Evolutionary conservation across 352 stramenopile species (phyloP).

Genomic region (Phytopythium mirpurense): DNA sequence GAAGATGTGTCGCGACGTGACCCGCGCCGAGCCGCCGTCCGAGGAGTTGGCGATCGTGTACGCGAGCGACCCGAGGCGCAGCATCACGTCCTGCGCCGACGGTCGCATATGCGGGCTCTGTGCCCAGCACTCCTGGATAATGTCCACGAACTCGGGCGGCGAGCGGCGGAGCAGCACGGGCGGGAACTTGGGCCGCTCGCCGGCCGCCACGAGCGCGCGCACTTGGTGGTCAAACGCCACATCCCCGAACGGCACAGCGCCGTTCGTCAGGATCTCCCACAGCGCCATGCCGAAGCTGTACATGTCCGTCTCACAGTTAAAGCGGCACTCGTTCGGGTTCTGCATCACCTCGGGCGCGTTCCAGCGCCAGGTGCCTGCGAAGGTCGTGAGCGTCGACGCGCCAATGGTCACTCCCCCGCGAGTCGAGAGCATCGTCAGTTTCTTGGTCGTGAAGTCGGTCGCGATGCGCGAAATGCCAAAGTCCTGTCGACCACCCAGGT

Average conservation of each 20-base stretch:
- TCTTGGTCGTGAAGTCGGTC: conserved; percentile 54
- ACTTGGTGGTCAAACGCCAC: conserved; percentile 69
- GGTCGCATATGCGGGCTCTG: conserved; percentile 45
- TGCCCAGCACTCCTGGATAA: conserved; percentile 59
- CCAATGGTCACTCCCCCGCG: conserved; percentile 9
- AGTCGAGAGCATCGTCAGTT: conserved; percentile 17
- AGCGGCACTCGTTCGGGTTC: conserved; percentile 58
- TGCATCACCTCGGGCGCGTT: conserved; percentile 70
- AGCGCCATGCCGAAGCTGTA: conserved; percentile 71
- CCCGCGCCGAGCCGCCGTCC: conserved; percentile 24
- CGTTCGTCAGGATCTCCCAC: conserved; percentile 71
- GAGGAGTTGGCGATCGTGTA: conserved; percentile 40
- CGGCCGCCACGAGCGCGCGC: conserved; percentile 43
- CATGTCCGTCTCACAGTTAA: conserved; percentile 69
- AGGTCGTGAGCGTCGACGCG: conserved; percentile 51
- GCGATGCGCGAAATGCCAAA: conserved; percentile 74
- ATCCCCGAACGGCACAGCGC: conserved; percentile 55
- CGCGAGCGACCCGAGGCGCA: conserved; percentile 51
- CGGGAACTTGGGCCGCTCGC: conserved; percentile 47
- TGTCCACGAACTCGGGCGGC: conserved; percentile 56
- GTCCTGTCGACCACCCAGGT: conserved; percentile 22
- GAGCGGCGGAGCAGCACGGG: conserved; percentile 37
- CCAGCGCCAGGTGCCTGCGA: conserved; percentile 71
- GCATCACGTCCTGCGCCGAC: conserved; percentile 62
- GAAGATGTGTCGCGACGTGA: conserved; percentile 46